These are phyloP conservation scores for Cercospora sesami DNA, from an alignment of 2,329 filamentous ascomycete species.

Conservation along the genomic window DNA sequence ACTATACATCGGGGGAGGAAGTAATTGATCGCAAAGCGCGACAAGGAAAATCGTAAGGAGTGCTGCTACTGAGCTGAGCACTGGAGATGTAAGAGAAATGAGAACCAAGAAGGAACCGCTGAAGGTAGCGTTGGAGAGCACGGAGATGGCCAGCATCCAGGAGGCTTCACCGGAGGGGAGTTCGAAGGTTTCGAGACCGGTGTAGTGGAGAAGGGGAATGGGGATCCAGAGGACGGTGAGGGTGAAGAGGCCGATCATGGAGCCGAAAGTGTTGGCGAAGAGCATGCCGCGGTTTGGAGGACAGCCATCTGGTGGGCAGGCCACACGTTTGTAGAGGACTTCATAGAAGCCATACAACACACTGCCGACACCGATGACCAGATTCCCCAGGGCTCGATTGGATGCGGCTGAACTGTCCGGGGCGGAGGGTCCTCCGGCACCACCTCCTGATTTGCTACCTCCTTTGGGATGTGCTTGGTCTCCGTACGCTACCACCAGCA, in stretches of 20 bases:
- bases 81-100: constrained; percentile 88
- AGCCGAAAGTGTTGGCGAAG: constrained; percentile 91
- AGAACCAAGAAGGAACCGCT: constrained; percentile 90
- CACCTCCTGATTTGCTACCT: constrained; percentile 57
- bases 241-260: constrained; percentile 83
- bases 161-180: constrained; percentile 76
- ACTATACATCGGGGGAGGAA: constrained; percentile 68
- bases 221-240: constrained; percentile 88
- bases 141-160: constrained; percentile 75
- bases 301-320: constrained; percentile 88
- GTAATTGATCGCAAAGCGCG: constrained; percentile 82
- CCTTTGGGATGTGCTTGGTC: constrained; percentile 59
- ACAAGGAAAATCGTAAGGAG: constrained; percentile 96
- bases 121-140: constrained; percentile 86
- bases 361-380: constrained; percentile 87
- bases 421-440: constrained; percentile 50
- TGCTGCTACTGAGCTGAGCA: constrained; percentile 81
- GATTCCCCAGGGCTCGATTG: constrained; percentile 76
- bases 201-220: constrained; percentile 75
- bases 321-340: constrained; percentile 89
- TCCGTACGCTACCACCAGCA: constrained; percentile 93
- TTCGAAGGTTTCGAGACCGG: constrained; percentile 78
- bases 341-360: constrained; percentile 96
- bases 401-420: constrained; percentile 56
- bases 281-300: constrained; percentile 86